Evolutionary conservation across 768 basidiomycete species (phyloP).

Genomic region (Russula emetica): DNA sequence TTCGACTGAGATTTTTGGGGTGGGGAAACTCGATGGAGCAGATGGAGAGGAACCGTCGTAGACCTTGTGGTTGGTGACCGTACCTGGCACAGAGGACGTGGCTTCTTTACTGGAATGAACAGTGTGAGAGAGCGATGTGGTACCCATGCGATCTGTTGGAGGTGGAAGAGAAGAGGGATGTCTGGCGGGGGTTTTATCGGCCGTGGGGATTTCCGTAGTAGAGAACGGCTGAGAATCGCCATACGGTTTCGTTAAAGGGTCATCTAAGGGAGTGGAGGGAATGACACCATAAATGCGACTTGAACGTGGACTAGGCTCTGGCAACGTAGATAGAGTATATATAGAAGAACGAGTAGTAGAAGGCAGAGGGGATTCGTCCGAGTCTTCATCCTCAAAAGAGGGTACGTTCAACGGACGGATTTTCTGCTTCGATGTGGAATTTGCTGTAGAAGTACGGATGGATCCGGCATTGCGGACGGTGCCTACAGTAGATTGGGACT

Average conservation of each 20-base stretch:
- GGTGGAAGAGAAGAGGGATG: too few species aligned
- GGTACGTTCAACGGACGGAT: slow-evolving; percentile 29
- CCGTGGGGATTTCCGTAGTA: not conserved
- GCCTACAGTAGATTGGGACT: slow-evolving; percentile 33
- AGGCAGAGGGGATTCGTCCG: slow-evolving; percentile 32
- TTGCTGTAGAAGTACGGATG: slow-evolving; percentile 22
- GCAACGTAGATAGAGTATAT: too few species aligned
- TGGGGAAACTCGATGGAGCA: slow-evolving; percentile 16
- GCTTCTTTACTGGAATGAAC: too few species aligned
- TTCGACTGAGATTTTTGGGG: slow-evolving; percentile 52
- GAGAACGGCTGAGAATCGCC: not conserved
- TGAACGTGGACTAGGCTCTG: slow-evolving; percentile 37
- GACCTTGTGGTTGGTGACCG: slow-evolving; percentile 26
- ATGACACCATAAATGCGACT: slow-evolving; percentile 32
- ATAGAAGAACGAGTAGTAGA: slow-evolving; percentile 68
- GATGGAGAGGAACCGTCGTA: slow-evolving; percentile 22
- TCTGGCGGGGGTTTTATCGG: not conserved
- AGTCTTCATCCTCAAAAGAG: slow-evolving; percentile 32
- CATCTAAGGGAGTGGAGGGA: slow-evolving; percentile 43
- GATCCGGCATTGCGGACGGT: slow-evolving; percentile 39
- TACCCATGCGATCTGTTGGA: too few species aligned
- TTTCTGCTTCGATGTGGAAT: slow-evolving; percentile 33
- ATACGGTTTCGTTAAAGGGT: not conserved
- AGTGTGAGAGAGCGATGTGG: too few species aligned
- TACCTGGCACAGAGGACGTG: not conserved